Conservation (phyloP, 106 monocot species). For the Chionographis japonica region DNA sequence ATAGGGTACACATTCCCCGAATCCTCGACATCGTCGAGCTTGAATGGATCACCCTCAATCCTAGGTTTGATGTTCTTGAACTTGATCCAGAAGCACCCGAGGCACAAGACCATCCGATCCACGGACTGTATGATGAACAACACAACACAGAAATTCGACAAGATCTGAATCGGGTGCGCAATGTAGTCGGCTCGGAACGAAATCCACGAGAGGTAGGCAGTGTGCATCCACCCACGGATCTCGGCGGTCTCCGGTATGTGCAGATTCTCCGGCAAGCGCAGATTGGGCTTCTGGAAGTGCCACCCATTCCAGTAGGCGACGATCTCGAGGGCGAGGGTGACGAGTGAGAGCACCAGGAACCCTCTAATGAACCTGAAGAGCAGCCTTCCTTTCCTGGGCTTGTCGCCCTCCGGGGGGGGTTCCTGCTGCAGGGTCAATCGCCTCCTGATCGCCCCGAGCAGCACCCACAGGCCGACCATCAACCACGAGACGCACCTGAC, state of each 20-base stretch:
- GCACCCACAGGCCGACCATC: slow-evolving; percentile 17
- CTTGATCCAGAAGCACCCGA: slow-evolving; percentile 48
- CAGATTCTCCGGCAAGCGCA: slow-evolving; percentile 23
- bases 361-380: slow-evolving; percentile 38
- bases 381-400: slow-evolving; percentile 18
- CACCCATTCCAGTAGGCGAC: slow-evolving; percentile 44
- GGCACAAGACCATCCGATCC: slow-evolving; percentile 31
- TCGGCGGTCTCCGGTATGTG: slow-evolving; percentile 37
- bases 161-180: slow-evolving; percentile 35
- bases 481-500: slow-evolving; percentile 33
- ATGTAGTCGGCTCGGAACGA: slow-evolving; percentile 38
- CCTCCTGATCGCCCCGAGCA: slow-evolving; percentile 35
- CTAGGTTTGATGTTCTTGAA: slow-evolving; percentile 36
- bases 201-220: slow-evolving; percentile 43
- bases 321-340: slow-evolving; percentile 25
- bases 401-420: slow-evolving; percentile 9
- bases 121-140: slow-evolving; percentile 34
- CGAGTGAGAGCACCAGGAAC: slow-evolving; percentile 30
- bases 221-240: slow-evolving; percentile 36
- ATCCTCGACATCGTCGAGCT: slow-evolving; percentile 10
- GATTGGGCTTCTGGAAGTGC: slow-evolving; percentile 33
- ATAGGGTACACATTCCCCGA: slow-evolving; percentile 36
- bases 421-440: slow-evolving; percentile 13
- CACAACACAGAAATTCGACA: slow-evolving; percentile 49
- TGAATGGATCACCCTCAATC: slow-evolving; percentile 10